Base-by-base conservation (phyloP, 140 eudicot species). In the Cichorium intybus region DNA sequence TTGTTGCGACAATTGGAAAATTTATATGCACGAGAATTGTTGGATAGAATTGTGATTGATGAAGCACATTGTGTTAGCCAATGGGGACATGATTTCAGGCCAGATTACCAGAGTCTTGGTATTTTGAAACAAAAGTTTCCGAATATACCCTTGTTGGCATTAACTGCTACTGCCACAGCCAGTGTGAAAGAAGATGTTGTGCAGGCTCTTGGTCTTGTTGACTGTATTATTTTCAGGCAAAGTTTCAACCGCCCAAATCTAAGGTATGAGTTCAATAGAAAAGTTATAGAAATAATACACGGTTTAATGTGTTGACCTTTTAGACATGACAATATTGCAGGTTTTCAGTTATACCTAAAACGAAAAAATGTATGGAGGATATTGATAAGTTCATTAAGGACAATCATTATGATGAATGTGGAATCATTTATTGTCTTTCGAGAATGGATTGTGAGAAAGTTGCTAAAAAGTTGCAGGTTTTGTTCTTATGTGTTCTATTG, bases 41-140 rank as follows among this genome's bases (percentile, higher is more conserved):
- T 92, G 51, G 79, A 91, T 60, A 79, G 98, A 71, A 77, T 92
- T 52, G 96, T 92, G 49, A 83, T 92, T 81, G 99, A 93, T 77
- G 99, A 93, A 80, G 99, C 99, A 69, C 99, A 93, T 71, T 93
- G 99, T 78, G 99, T 93, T 28, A 93, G 99, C 82, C 99, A 93
- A 63, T 88, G 99, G 99, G 99, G 97, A 70, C 99, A 93, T 71
- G 99, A 93, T 72, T 93, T 93, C 75, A 83, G 99, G 69, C 99
- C 99, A 65, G 99, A 93, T 77, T 93, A 93, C 74, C 97, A 93
- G 95, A 77, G 90, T 70, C 97, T 93, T 64, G 99, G 99, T 56
- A 85, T 93, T 68, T 80, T 93, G 83, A 93, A 93, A 77, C 95
- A 93, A 55, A 88, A 85, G 81, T 93, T 93, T 53, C 99, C 99